Evolutionary conservation across 257 asterid species (phyloP).

Genomic region (Solanum rostratum): DNA sequence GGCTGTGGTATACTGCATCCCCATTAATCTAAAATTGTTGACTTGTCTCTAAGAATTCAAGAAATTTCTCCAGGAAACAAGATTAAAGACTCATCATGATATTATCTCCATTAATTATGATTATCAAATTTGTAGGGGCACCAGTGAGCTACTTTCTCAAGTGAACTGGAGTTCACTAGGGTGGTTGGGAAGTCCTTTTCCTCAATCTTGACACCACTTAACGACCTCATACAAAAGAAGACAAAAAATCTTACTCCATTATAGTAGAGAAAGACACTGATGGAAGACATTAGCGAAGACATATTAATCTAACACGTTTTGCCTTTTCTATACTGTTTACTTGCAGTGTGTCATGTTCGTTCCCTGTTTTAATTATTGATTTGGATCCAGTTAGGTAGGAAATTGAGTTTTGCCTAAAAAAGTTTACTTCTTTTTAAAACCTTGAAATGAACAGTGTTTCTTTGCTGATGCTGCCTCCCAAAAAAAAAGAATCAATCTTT

Average conservation of each 20-base stretch:
- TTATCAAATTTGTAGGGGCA: background rate
- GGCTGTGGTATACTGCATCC: background rate
- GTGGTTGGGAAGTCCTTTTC: background rate
- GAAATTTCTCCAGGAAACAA: background rate
- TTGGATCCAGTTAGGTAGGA: background rate
- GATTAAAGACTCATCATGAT: background rate
- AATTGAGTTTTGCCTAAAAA: background rate
- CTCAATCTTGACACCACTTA: background rate
- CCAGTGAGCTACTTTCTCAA: background rate
- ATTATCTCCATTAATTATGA: background rate
- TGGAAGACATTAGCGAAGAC: background rate
- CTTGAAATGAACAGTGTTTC: background rate
- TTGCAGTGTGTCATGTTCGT: background rate
- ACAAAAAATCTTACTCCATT: background rate
- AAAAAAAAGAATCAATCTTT: background rate
- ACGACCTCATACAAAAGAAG: background rate
- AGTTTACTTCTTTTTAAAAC: background rate
- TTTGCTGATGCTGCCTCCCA: background rate
- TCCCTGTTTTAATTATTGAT: background rate
- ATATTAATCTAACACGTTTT: background rate
- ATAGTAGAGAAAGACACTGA: background rate
- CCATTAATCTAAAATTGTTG: background rate
- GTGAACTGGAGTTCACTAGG: background rate
- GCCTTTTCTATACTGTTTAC: background rate
- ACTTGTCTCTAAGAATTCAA: background rate